Evolutionary conservation across 129 eudicot genomes (phyloP), one percentile per base, ranked within the genome.

Genomic region (Glebionis coronaria): DNA sequence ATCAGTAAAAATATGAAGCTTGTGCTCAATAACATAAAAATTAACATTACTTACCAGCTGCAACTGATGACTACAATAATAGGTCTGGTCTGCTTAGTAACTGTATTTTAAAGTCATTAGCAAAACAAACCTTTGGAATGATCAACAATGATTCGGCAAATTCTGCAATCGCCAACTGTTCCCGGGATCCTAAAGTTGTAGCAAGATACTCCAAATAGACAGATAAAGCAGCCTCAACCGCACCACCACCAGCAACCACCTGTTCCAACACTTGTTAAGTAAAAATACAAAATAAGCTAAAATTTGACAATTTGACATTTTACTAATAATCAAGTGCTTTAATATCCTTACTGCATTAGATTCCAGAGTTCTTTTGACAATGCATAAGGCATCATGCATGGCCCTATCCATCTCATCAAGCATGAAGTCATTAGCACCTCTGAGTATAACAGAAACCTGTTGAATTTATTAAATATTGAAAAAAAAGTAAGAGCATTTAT

Each of bases 201-300:
- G 98, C 98, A 67, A 92, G 90, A 72, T 92, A 80, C 77, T 93
- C 98, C 78, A 93, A 75, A 73, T 88, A 88, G 11, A 88, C 98
- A 55, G 95, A 93, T 63, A 93, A 77, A 7, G 98, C 96, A 27
- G 98, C 91, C 84, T 93, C 97, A 68, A 84, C 98, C 9, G 98
- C 98, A 47, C 98, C 98, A 42, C 98, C 98, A 69, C 98, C 98
- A 20, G 98, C 98, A 62, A 93, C 98, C 44, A 88, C 98, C 97
- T 93, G 76, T 70, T 73, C 42, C 49, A 13, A 51, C 46, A 58
- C 20, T 6, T 35, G 7, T 35, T 35, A 6, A 35, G 42, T 35
- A 35, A 35, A 35, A n/a, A n/a, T n/a, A n/a, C n/a, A n/a, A n/a
- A n/a, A n/a, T n/a, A n/a, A n/a, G n/a, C n/a, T n/a, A n/a, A n/a